phyloP scores from a whole-genome alignment of 2,329 filamentous ascomycete genomes.

The Colletotrichum navitas region DNA sequence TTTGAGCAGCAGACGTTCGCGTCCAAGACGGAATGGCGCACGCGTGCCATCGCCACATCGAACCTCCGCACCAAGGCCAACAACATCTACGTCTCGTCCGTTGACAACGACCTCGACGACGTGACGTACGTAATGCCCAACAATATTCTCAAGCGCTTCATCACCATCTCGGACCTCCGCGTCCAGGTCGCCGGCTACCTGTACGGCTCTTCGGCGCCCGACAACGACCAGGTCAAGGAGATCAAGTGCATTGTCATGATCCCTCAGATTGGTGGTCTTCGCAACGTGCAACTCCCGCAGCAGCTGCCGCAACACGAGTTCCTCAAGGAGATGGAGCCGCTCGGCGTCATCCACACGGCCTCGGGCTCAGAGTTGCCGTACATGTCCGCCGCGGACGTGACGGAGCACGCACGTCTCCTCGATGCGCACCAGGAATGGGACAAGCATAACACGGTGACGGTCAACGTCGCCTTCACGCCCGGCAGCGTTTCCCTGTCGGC shows the following conservation, averaged over 20 bases:
- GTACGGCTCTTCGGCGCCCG: constrained; percentile 90
- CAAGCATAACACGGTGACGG: constrained; percentile 89
- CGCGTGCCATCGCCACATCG: constrained; percentile 93
- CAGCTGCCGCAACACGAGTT: constrained; percentile 93
- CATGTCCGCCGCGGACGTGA: constrained; percentile 96
- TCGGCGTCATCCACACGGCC: constrained; percentile 95
- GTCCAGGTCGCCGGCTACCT: constrained; percentile 97
- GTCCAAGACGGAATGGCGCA: constrained; percentile 99
- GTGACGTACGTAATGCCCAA: constrained; percentile 99
- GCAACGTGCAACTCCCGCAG: constrained; percentile 91
- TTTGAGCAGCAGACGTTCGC: constrained; percentile 98
- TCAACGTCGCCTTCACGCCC: constrained; percentile 96
- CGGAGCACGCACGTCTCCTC: constrained; percentile 91
- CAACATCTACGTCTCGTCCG: constrained; percentile 98
- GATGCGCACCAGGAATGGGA: constrained; percentile 83
- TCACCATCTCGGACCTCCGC: constrained; percentile 94
- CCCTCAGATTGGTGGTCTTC: constrained; percentile 93
- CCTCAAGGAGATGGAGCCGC: constrained; percentile 85
- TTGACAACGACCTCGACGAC: constrained; percentile 91
- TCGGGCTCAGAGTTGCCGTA: constrained; percentile 95
- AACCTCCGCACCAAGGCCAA: constrained; percentile 94
- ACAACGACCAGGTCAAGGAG: constrained; percentile 98
- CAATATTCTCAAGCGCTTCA: constrained; percentile 98
- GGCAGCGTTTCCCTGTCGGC: constrained; percentile 95
- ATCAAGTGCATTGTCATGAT: constrained; percentile 97